Conservation (phyloP, 192 early-diverging fungal genomes). For the Coemansia umbellata region DNA sequence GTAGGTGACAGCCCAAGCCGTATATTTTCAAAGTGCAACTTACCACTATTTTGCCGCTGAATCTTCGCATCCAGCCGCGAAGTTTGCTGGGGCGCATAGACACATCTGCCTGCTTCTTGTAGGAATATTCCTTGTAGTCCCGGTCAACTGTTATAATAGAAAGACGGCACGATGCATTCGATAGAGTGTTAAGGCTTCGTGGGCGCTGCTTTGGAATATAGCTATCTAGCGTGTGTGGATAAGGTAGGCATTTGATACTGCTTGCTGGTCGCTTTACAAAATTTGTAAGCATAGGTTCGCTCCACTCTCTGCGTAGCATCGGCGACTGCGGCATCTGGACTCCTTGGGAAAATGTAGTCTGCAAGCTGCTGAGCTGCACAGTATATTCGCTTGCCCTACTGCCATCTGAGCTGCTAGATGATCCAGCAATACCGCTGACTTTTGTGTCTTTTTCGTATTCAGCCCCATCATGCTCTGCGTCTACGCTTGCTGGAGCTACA, state of each 20-base stretch:
- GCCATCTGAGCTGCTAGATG: too few relatives aligned
- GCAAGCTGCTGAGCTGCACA: too few relatives aligned
- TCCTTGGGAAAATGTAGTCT: too few relatives aligned
- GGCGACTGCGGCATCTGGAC: neutral
- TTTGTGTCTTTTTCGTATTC: neutral
- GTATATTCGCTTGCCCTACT: too few relatives aligned
- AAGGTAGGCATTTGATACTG: slow-evolving; percentile 19
- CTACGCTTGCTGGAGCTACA: neutral
- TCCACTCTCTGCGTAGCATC: slow-evolving; percentile 20
- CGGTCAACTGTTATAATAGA: slow-evolving; percentile 35
- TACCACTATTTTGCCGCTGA: slow-evolving; percentile 45
- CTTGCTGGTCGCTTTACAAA: slow-evolving; percentile 11
- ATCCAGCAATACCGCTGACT: too few relatives aligned
- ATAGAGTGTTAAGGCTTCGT: slow-evolving; percentile 12
- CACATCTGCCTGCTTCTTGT: slow-evolving; percentile 29
- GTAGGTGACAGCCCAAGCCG: too few relatives aligned
- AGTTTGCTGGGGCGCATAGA: slow-evolving; percentile 34
- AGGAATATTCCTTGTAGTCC: slow-evolving; percentile 40
- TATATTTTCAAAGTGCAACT: neutral
- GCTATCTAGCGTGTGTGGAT: slow-evolving; percentile 38
- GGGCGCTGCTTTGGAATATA: slow-evolving; percentile 32
- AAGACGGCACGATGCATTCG: slow-evolving; percentile 30
- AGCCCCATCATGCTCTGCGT: neutral
- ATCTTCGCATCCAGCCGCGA: slow-evolving; percentile 37
- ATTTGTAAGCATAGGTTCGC: slow-evolving; percentile 19